Evolutionary conservation across 1,284 basidiomycete species (phyloP), one percentile per base, ranked within the genome.

Genomic region (Vanrija sp.): DNA sequence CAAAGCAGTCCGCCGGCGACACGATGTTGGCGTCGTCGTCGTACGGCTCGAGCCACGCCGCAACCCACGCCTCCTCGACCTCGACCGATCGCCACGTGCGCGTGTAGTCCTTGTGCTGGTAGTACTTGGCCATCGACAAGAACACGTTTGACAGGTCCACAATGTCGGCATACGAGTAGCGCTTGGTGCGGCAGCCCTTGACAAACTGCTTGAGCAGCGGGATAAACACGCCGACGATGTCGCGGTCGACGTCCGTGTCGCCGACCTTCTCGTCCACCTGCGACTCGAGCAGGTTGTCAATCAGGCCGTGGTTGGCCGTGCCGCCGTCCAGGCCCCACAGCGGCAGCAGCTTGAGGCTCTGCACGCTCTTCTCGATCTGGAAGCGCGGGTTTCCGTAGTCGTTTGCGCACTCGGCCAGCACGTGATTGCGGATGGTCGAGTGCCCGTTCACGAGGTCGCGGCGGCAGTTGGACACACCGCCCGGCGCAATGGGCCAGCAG

Each of bases 381-480:
- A 57, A 57, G 18, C 49, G 43, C 16, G 55, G 55, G n/a, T 49
- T 53, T 14, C 55, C 55, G 21, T 53, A 57, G 28, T 57, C 55
- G 47, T 57, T 57, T 18, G 55, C 55, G 10, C 51, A 57, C 48
- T 57, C 55, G 26, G 55, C 55, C 7, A 57, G 48, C 16, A 57
- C 55, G 40, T 57, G 55, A 38, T 53, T 53, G 29, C 55, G 51
- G 21, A 57, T 57, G 6, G 55, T 52, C 21, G 21, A 45, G 43
- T 53, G 51, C 9, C 52, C 55, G 44, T 57, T 57, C 43, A 57
- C 55, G 9, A 57, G 47, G 28, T 57, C 55, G 16, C 55, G 55
- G 9, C 55, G 55, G 19, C 55, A 57, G 45, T 52, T 53, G 29
- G 55, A 57, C 8, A 57, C 55, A 26, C 55, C 55, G 15, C 55